Percentiles rank a stretch among this genome's conserved stretches.
Evolutionary conservation across 2,329 filamentous ascomycete species (phyloP).

Genomic region (Amauroascus niger): DNA sequence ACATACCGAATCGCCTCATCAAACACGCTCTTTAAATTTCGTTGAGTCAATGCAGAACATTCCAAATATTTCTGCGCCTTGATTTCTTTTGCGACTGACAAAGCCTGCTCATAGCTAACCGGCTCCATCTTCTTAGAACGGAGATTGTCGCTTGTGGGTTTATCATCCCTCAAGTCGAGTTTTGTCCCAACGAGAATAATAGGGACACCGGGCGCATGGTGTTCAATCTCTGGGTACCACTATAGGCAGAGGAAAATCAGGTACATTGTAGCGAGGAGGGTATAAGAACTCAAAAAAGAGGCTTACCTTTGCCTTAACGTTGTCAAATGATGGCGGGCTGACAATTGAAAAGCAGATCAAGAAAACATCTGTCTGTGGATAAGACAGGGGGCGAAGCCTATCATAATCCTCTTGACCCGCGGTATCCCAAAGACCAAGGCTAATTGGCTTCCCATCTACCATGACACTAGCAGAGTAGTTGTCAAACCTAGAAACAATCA

Average conservation of each 20-base stretch:
- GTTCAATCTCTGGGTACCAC: constrained; percentile 97
- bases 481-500: constrained; percentile 60
- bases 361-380: constrained; percentile 97
- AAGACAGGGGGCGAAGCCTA: constrained; percentile 83
- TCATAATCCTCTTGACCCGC: constrained; percentile 98
- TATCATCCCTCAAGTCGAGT: constrained; percentile 87
- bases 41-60: constrained; percentile 91
- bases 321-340: constrained; percentile 94
- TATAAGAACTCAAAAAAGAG: background rate
- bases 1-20: constrained; percentile 93
- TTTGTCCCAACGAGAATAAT: constrained; percentile 97
- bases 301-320: constrained; percentile 92
- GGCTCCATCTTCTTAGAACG: constrained; percentile 91
- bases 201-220: constrained; percentile 88
- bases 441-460: constrained; percentile 97
- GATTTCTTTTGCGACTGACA: constrained; percentile 85
- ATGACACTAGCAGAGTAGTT: constrained; percentile 99
- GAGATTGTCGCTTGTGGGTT: constrained; percentile 67
- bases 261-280: background rate
- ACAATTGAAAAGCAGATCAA: constrained; percentile 98
- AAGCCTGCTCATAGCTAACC: constrained; percentile 88
- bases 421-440: constrained; percentile 94
- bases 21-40: constrained; percentile 96
- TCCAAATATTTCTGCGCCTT: constrained; percentile 94
- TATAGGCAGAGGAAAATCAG: constrained; percentile 32